Evolutionary conservation across 2,329 filamentous ascomycete species (phyloP), one percentile per base, ranked within the genome.

Genomic region (Ophiognomonia clavigignenti-juglandacearum): DNA sequence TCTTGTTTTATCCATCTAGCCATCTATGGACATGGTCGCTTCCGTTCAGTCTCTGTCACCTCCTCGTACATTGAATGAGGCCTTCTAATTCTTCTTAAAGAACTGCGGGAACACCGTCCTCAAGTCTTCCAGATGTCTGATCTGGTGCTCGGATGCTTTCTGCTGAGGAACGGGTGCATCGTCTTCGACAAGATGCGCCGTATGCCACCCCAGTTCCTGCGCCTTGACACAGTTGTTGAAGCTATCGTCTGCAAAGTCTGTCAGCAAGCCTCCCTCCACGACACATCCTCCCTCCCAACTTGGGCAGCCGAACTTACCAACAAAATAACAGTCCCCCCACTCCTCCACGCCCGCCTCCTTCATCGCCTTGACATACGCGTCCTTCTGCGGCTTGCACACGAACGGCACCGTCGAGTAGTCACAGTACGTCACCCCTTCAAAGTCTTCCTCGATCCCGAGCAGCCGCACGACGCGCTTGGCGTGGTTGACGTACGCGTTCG

Each of bases 361-460:
- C 86, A 97, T 96, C 6, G 88, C 93, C 68, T 93, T 96, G 31
- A 78, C 78, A 62, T 83, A 98, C 85, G 95, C 93, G 43, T 83
- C 81, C 43, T 75, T 74, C 47, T 86, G 78, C 3, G 93, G 93
- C 65, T 98, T 98, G 72, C 93, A 96, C 39, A 95, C 68, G 52
- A 98, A 75, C 6, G 80, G 85, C 35, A 80, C 71, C 14, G 77
- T 69, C 10, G 72, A 76, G 66, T 98, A 98, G 66, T 98, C 88
- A 62, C 95, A 98, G 65, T 82, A 98, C 0, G 93, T 98, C 52
- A 97, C 81, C 7, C 93, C 93, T 53, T 97, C 92, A 61, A 98
- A 98, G 22, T 92, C 70, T 62, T 96, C 88, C 2, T 95, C 90
- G 20, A 98, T 73, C 2, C 79, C 83, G 2, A 98, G 73, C 18